Percentiles rank a stretch among this genome's conserved stretches.
Evolutionary conservation across 208 protist genomes (phyloP).

Genomic region (Trypanosoma rangeli): DNA sequence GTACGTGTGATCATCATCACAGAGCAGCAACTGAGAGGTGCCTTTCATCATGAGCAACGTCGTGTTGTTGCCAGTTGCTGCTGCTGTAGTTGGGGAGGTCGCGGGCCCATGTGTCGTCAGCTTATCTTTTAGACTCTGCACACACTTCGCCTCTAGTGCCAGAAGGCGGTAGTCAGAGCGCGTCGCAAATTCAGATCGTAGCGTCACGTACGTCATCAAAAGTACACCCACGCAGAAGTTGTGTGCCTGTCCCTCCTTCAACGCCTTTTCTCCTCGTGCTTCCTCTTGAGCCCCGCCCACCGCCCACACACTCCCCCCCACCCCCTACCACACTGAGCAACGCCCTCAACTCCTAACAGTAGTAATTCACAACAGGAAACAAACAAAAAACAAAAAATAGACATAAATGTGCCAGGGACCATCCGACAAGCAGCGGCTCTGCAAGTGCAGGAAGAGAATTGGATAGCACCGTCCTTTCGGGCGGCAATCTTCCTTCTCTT

Average conservation of each 20-base stretch:
- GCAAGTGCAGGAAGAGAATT: background rate
- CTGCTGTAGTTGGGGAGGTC: background rate
- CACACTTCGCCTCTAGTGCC: slow-evolving; percentile 36
- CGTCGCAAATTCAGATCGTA: slow-evolving; percentile 41
- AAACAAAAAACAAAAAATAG: background rate
- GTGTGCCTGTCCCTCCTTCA: background rate
- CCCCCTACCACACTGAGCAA: background rate
- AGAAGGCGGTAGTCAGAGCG: slow-evolving; percentile 47
- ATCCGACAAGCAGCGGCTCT: background rate
- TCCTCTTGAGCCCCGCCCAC: too few species aligned
- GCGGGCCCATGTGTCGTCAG: background rate
- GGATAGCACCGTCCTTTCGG: background rate
- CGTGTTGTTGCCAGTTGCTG: background rate
- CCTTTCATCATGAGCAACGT: slow-evolving; percentile 50
- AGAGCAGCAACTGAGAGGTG: slow-evolving; percentile 32
- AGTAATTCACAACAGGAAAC: too few species aligned
- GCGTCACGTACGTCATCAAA: slow-evolving; percentile 42
- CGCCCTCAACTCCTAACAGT: background rate
- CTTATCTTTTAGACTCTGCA: slow-evolving; percentile 21
- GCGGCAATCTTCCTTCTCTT: background rate
- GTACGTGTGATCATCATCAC: slow-evolving; percentile 31
- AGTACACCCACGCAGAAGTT: background rate
- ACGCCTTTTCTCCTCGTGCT: background rate
- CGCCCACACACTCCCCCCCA: too few species aligned
- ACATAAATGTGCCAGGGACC: background rate